phyloP scores from a whole-genome alignment of 176 grass and related monocot genomes.

The Canna indica region DNA sequence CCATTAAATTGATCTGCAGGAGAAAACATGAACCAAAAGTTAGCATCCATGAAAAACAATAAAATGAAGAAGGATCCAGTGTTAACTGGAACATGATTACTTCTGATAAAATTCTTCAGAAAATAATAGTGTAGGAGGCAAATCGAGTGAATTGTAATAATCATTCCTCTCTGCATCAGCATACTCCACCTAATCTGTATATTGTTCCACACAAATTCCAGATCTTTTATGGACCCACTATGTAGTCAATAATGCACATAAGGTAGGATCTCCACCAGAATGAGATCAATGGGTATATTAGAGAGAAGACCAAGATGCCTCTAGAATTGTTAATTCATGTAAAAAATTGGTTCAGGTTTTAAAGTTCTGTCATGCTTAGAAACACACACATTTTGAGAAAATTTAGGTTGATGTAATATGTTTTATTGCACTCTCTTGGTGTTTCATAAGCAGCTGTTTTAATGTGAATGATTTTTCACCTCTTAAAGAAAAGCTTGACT shows the following conservation, averaged over 20 bases:
- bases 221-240: not conserved
- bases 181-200: not conserved
- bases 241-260: not conserved
- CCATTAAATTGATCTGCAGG: slow-evolving; percentile 87
- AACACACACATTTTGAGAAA: not conserved
- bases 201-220: not conserved
- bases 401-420: not conserved
- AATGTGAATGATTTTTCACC: not conserved
- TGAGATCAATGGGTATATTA: not conserved
- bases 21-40: slow-evolving; percentile 26
- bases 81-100: not conserved
- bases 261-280: not conserved
- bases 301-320: not conserved
- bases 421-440: not conserved
- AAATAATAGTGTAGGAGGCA: not conserved
- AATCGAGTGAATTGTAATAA: not conserved
- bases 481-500: not conserved
- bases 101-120: not conserved
- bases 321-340: not conserved
- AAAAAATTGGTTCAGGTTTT: not conserved
- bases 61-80: not conserved
- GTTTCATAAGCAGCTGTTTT: not conserved
- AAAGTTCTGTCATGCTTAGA: not conserved
- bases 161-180: not conserved
- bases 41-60: slow-evolving; percentile 13